These are phyloP conservation scores for Fraxinus nigra DNA, from an alignment of 305 asterid genomes.

Conservation along the genomic window DNA sequence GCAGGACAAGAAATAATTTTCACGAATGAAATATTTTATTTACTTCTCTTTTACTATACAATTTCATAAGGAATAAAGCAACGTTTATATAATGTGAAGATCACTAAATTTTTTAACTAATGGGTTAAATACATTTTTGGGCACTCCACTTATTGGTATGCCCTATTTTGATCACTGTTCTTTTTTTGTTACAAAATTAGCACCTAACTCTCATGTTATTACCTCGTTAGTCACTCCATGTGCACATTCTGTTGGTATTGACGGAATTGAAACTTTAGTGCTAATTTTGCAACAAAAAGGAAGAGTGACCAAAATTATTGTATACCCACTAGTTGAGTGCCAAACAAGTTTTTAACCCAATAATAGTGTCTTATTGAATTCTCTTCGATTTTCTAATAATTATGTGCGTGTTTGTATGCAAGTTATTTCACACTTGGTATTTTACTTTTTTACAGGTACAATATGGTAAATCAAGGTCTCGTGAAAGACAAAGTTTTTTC, in stretches of 20 bases:
- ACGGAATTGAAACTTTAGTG: background rate
- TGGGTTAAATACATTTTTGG: background rate
- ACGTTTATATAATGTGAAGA: background rate
- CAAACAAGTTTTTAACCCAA: background rate
- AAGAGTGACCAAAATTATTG: background rate
- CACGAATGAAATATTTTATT: background rate
- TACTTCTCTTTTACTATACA: background rate
- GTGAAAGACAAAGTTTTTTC: constrained; percentile 72
- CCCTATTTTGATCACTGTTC: background rate
- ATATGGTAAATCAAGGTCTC: constrained; percentile 80
- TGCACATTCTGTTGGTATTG: background rate
- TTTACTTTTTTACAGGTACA: constrained; percentile 50
- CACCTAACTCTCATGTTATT: background rate
- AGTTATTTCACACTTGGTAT: background rate
- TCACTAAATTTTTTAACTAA: background rate
- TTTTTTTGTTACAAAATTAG: background rate
- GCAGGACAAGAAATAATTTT: background rate
- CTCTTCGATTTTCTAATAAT: background rate
- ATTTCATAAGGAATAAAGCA: background rate
- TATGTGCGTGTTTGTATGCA: background rate
- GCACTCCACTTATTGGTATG: background rate
- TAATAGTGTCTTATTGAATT: background rate
- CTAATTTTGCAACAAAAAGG: background rate
- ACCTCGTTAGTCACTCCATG: background rate
- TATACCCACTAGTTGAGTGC: background rate